Conservation (phyloP, 441 rosid genomes). For the Euphorbia schlechtendalii region DNA sequence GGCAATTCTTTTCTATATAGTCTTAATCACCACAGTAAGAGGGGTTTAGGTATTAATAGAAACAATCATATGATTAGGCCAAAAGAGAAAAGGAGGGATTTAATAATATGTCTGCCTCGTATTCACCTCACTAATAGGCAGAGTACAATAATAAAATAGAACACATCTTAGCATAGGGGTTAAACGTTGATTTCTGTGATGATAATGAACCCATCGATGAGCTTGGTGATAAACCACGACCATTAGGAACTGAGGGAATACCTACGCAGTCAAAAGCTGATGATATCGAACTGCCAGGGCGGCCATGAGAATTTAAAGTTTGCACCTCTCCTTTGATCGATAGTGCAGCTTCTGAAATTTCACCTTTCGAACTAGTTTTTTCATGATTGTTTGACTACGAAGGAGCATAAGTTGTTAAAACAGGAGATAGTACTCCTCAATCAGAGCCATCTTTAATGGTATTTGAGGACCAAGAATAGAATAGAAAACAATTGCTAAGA, state of each 20-base stretch:
- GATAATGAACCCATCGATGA: slow-evolving; percentile 77
- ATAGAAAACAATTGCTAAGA: slow-evolving; percentile 8
- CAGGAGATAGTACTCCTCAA: slow-evolving; percentile 31
- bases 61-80: too few relatives aligned
- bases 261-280: slow-evolving; percentile 50
- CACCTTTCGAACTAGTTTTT: slow-evolving; percentile 38
- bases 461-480: slow-evolving; percentile 34
- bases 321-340: slow-evolving; percentile 36
- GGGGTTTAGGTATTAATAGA: too few relatives aligned
- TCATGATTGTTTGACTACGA: slow-evolving; percentile 34
- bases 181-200: slow-evolving; percentile 71
- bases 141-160: slow-evolving; percentile 2
- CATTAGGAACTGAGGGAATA: slow-evolving; percentile 40
- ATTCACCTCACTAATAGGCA: neutral
- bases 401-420: slow-evolving; percentile 26
- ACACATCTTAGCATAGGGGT: slow-evolving; percentile 82
- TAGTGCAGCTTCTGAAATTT: slow-evolving; percentile 30
- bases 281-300: slow-evolving; percentile 58
- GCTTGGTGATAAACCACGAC: slow-evolving; percentile 72
- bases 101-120: neutral
- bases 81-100: neutral
- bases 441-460: slow-evolving; percentile 33
- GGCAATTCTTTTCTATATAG: too few relatives aligned
- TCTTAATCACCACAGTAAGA: too few relatives aligned
- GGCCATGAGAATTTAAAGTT: slow-evolving; percentile 40